A percentile compares a stretch with the other conserved stretches of the same genome.
Conservation (phyloP, 768 basidiomycete genomes). For the Candolleomyces eurysporus region DNA sequence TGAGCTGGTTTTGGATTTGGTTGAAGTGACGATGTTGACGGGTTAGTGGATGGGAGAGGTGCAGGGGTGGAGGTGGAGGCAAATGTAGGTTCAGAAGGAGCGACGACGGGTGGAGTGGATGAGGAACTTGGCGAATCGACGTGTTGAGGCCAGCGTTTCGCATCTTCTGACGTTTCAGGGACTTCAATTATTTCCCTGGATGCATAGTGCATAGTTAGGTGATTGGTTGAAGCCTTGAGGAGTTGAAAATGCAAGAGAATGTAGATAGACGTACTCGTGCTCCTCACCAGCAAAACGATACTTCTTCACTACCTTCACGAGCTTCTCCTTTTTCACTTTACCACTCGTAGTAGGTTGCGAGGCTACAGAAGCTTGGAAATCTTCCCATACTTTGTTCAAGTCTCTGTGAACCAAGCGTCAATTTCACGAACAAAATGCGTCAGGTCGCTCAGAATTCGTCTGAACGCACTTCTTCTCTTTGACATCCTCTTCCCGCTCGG, state of each 20-base stretch:
- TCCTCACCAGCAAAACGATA: constrained; percentile 79
- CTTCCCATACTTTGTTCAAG: constrained; percentile 64
- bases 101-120: too few relatives aligned
- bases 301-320: constrained; percentile 66
- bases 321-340: constrained; percentile 22
- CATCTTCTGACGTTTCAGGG: constrained; percentile 68
- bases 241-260: background rate
- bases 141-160: constrained; percentile 67
- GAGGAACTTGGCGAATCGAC: too few relatives aligned
- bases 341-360: constrained; percentile 11
- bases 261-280: constrained; percentile 50
- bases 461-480: constrained; percentile 43
- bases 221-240: constrained; percentile 7
- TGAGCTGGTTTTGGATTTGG: constrained; percentile 19
- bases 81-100: background rate
- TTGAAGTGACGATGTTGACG: background rate
- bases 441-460: background rate
- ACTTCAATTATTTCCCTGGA: constrained; percentile 74
- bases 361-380: constrained; percentile 63
- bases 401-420: constrained; percentile 34
- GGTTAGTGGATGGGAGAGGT: constrained; percentile 12
- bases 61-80: background rate
- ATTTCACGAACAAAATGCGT: background rate
- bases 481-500: constrained; percentile 30
- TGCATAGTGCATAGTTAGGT: background rate